Evolutionary conservation across 1,284 basidiomycete genomes (phyloP).

Genomic region (Leccinum griseonigrum): DNA sequence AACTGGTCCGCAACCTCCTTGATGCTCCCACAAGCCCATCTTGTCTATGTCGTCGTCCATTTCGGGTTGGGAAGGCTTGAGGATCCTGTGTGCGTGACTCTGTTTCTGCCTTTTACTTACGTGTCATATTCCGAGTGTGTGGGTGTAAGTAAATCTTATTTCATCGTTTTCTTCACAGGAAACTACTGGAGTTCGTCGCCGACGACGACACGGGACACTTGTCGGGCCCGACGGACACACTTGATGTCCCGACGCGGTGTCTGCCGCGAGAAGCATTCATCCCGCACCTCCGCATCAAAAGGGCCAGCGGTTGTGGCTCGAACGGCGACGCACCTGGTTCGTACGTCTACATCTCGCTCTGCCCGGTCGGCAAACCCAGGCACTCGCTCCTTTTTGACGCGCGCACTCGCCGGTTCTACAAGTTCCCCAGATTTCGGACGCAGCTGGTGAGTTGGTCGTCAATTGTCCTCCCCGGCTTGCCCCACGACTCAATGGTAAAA

Average conservation of each 20-base stretch:
- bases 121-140: background rate
- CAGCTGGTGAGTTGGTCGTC: background rate
- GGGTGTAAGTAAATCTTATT: background rate
- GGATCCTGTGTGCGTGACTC: slow-evolving; percentile 19
- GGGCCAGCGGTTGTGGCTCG: background rate
- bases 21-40: slow-evolving; percentile 9
- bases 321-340: background rate
- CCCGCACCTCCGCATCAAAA: background rate
- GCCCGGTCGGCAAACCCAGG: background rate
- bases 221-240: slow-evolving; percentile 1
- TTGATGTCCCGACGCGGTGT: background rate
- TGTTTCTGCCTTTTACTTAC: background rate
- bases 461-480: background rate
- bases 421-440: background rate
- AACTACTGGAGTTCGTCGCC: slow-evolving; percentile 17
- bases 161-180: slow-evolving; percentile 8
- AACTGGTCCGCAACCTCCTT: slow-evolving; percentile 8
- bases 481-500: background rate
- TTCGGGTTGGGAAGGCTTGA: slow-evolving; percentile 8
- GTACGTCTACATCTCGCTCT: background rate
- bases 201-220: slow-evolving; percentile 19
- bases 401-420: background rate
- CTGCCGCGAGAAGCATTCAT: background rate
- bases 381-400: background rate
- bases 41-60: slow-evolving; percentile 20